Evolutionary conservation across 1,284 basidiomycete genomes (phyloP).

Genomic region (Cutaneotrichosporon sp.): DNA sequence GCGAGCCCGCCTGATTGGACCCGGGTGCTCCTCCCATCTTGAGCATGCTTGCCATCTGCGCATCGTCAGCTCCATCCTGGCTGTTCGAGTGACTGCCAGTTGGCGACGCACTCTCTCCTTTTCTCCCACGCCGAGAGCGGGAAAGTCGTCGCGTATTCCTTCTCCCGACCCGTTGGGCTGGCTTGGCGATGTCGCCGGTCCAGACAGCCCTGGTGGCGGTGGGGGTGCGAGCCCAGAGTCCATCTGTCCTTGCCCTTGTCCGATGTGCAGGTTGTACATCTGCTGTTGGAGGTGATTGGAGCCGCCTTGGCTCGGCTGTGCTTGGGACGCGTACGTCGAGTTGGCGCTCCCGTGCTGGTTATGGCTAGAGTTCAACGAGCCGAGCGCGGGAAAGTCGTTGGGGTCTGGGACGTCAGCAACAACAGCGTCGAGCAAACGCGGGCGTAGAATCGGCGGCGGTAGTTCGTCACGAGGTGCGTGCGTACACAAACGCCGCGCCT

Average conservation of each 20-base stretch:
- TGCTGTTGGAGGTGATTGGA: constrained; percentile 20
- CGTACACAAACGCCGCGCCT: neutral
- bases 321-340: constrained; percentile 38
- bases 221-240: constrained; percentile 34
- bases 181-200: constrained; percentile 23
- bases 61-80: constrained; percentile 5
- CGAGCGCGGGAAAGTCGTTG: constrained; percentile 45
- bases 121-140: constrained; percentile 31
- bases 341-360: constrained; percentile 16
- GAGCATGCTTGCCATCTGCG: constrained; percentile 25
- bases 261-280: constrained; percentile 21
- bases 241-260: constrained; percentile 38
- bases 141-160: constrained; percentile 42
- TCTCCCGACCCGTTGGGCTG: constrained; percentile 31
- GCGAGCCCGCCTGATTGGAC: constrained; percentile 12
- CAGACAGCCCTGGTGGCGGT: constrained; percentile 45
- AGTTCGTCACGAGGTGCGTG: neutral
- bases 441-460: neutral
- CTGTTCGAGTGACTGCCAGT: too few species aligned
- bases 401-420: constrained; percentile 33
- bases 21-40: constrained; percentile 19
- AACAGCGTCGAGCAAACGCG: neutral
- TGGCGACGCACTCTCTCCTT: constrained; percentile 25
- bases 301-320: constrained; percentile 26
- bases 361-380: constrained; percentile 26